These are phyloP conservation scores for Dipteronia sinensis DNA, from an alignment of 345 rosid species.

Conservation along the genomic window DNA sequence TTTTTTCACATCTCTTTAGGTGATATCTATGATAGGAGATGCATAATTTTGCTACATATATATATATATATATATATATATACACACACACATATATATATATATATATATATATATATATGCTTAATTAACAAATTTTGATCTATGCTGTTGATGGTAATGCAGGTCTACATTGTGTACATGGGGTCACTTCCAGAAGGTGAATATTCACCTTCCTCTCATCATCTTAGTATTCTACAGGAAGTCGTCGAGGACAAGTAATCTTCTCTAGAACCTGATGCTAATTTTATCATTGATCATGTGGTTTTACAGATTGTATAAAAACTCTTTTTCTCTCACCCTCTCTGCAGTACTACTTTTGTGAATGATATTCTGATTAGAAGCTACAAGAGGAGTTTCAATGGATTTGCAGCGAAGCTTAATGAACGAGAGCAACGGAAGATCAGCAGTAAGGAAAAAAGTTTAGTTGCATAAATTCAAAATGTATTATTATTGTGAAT, in stretches of 20 bases:
- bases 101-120: no score
- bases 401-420: slow-evolving; percentile 53
- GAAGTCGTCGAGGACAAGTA: slow-evolving; percentile 22
- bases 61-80: no score
- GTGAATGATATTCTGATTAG: slow-evolving; percentile 23
- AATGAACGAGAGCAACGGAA: slow-evolving; percentile 33
- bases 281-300: background rate
- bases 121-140: no score
- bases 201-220: slow-evolving; percentile 21
- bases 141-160: background rate
- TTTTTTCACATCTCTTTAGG: background rate
- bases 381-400: slow-evolving; percentile 55
- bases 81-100: no score
- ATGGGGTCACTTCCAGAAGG: slow-evolving; percentile 44
- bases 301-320: no score
- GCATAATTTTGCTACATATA: no score
- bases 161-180: slow-evolving; percentile 42
- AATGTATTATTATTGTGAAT: background rate
- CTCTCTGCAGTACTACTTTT: slow-evolving; percentile 10
- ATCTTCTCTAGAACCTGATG: background rate
- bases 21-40: no score
- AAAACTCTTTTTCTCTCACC: no score
- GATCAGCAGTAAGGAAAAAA: slow-evolving; percentile 33
- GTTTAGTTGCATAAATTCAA: background rate
- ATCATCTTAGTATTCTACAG: slow-evolving; percentile 33